These are phyloP conservation scores for Boletus vinaceobasis DNA, from an alignment of 768 basidiomycete genomes.

Conservation along the genomic window DNA sequence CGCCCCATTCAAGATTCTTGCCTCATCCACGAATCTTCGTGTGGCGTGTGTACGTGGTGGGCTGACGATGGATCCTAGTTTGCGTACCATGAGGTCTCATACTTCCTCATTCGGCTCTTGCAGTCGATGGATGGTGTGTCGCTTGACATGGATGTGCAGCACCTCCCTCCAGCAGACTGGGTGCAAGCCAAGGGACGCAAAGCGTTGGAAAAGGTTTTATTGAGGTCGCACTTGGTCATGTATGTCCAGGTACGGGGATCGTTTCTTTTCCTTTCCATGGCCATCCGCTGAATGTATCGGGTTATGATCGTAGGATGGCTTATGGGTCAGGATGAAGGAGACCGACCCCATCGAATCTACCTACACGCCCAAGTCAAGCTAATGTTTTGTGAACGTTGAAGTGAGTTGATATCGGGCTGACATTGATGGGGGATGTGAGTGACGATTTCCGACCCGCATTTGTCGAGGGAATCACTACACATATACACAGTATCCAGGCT, in stretches of 20 bases:
- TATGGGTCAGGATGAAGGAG: conserved; percentile 1
- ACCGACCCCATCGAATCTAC: conserved; percentile 5
- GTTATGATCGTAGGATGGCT: conserved; percentile 14
- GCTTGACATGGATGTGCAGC: conserved; percentile 38
- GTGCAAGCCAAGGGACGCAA: conserved; percentile 32
- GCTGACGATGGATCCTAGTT: conserved; percentile 31
- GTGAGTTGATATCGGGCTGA: no score
- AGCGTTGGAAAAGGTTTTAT: conserved; percentile 39
- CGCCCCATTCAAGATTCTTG: no score
- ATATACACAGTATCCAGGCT: no score
- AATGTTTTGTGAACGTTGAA: no score
- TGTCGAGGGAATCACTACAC: no score
- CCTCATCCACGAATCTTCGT: no score
- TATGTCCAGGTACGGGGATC: conserved; percentile 36
- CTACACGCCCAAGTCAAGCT: neutral
- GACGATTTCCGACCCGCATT: no score
- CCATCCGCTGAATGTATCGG: neutral
- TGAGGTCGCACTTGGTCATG: conserved; percentile 40
- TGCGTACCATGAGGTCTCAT: conserved; percentile 53
- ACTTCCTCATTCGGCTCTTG: conserved; percentile 45
- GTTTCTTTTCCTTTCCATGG: neutral
- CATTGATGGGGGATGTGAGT: no score
- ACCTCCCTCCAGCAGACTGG: conserved; percentile 34
- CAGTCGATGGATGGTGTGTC: conserved; percentile 45
- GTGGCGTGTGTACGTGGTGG: no score